Evolutionary conservation across 306 rosid genomes (phyloP).

Genomic region (Elaeagnus macrophylla): DNA sequence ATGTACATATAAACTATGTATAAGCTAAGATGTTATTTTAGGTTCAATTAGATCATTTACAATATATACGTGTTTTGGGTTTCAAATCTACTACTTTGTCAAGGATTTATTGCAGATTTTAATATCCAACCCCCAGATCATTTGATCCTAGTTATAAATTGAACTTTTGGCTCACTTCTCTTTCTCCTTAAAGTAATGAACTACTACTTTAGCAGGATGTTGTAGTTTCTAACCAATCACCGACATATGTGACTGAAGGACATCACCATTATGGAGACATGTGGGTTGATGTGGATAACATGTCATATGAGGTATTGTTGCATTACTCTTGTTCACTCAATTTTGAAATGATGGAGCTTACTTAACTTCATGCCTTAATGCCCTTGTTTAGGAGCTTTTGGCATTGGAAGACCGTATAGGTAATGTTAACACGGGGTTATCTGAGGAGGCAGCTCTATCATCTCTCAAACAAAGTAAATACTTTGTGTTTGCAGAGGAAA

Average conservation of each 20-base stretch:
- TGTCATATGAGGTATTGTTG: conserved; percentile 18
- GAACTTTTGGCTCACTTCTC: background rate
- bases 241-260: background rate
- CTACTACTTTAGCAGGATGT: conserved; percentile 3
- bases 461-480: conserved; percentile 11
- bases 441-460: conserved; percentile 13
- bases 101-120: background rate
- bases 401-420: conserved; percentile 23
- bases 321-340: background rate
- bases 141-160: background rate
- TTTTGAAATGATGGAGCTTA: background rate
- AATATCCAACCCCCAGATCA: no score
- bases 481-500: conserved; percentile 5
- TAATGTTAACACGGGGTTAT: conserved; percentile 20
- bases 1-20: no score
- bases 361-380: background rate
- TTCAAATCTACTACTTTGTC: no score
- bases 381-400: conserved; percentile 12
- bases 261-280: conserved; percentile 9
- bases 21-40: no score
- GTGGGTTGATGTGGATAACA: conserved; percentile 23
- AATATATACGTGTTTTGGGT: no score
- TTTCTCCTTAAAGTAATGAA: background rate
- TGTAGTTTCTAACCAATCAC: conserved; percentile 6
- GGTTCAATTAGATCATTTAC: no score